phyloP scores from a whole-genome alignment of 768 basidiomycete species.

The Boletus insuetus region DNA sequence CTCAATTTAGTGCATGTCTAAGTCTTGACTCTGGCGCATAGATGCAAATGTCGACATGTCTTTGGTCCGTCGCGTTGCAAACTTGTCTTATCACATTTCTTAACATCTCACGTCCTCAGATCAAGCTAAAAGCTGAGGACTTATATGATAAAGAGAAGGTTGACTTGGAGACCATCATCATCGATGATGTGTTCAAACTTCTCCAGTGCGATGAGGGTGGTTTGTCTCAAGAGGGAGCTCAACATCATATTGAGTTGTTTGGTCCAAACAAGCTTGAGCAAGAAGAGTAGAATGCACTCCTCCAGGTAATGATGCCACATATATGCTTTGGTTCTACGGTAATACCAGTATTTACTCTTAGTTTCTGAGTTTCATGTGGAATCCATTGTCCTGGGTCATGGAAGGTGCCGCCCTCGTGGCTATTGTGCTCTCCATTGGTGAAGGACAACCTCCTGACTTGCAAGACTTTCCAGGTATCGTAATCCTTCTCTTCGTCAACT shows the following conservation, averaged over 20 bases:
- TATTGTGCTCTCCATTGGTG: slow-evolving; percentile 94
- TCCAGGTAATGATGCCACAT: slow-evolving; percentile 51
- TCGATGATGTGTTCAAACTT: slow-evolving; percentile 95
- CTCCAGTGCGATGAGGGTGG: slow-evolving; percentile 87
- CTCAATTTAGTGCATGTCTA: not conserved
- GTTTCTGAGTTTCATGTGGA: slow-evolving; percentile 99
- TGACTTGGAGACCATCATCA: slow-evolving; percentile 94
- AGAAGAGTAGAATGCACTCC: slow-evolving; percentile 87
- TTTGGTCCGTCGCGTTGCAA: slow-evolving; percentile 42
- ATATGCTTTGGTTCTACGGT: not conserved
- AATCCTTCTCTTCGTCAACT: slow-evolving; percentile 89
- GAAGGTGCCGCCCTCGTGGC: slow-evolving; percentile 93
- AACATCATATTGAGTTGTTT: slow-evolving; percentile 85
- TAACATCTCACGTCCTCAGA: slow-evolving; percentile 35
- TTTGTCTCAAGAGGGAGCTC: slow-evolving; percentile 70
- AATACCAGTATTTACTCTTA: slow-evolving; percentile 24
- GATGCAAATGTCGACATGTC: slow-evolving; percentile 90
- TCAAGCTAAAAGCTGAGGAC: slow-evolving; percentile 90
- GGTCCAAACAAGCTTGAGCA: slow-evolving; percentile 93
- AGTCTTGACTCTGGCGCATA: slow-evolving; percentile 27
- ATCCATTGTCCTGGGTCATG: slow-evolving; percentile 99
- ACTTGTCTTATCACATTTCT: not conserved
- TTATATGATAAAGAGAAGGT: slow-evolving; percentile 99
- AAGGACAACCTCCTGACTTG: slow-evolving; percentile 87
- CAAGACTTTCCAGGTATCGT: slow-evolving; percentile 97